phyloP scores from a whole-genome alignment of 371 early-diverging fungal genomes.

The Mucor velutinosus region DNA sequence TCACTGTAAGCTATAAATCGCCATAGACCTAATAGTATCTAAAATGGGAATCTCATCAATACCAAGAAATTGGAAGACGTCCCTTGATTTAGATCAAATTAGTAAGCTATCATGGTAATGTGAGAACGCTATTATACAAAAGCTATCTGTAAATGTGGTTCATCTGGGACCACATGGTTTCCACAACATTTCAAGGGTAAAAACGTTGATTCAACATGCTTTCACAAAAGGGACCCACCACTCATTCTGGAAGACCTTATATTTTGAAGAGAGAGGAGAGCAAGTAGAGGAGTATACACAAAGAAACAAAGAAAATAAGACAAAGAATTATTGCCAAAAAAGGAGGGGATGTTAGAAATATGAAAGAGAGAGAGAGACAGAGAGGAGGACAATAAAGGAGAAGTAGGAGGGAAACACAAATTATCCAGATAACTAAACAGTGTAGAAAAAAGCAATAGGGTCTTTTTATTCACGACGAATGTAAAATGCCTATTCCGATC shows the following conservation, averaged over 20 bases:
- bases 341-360: neutral
- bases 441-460: neutral
- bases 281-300: neutral
- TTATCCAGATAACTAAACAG: neutral
- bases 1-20: neutral
- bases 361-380: neutral
- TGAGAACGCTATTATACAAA: neutral
- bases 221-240: neutral
- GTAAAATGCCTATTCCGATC: neutral
- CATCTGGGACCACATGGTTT: neutral
- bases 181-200: neutral
- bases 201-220: conserved; percentile 1
- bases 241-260: neutral
- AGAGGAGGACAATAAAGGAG: neutral
- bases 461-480: neutral
- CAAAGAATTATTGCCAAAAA: neutral
- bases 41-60: neutral
- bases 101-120: neutral
- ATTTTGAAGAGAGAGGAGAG: neutral
- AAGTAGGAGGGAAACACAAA: conserved; percentile 1
- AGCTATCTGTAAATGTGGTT: too few species aligned
- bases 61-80: neutral
- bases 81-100: neutral
- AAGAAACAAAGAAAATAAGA: neutral
- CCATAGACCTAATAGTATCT: neutral